Evolutionary conservation across 164 flowering plant species (phyloP), one percentile per base, ranked within the genome.

Genomic region (Dillenia turbinata): DNA sequence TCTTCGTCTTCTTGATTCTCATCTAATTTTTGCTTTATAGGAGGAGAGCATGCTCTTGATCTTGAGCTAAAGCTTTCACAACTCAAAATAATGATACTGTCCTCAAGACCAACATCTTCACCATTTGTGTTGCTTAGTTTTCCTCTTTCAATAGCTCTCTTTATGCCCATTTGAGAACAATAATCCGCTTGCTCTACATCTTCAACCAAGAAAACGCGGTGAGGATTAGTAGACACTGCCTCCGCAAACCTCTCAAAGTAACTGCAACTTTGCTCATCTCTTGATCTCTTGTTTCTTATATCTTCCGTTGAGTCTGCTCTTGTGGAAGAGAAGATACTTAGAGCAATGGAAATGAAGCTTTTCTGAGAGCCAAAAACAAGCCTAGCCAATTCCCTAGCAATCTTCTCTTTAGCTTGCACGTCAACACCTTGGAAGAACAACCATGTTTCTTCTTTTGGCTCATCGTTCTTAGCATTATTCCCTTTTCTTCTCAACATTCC

Each of bases 371-470:
- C 91, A 51, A 92, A 95, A 47, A 95, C 77, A 40, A 83, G 76
- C 66, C 65, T 69, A 48, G 97, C 96, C 60, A 95, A 62, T 56
- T 92, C 98, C 60, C 76, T 79, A 0, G 86, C 92, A 11, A 90
- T 71, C 71, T 75, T 84, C 66, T 82, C 87, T 66, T 95, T 92
- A 0, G 82, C 91, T 47, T 82, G 81, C 2, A 51, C 51, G 62
- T 95, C 97, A 17, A 67, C 66, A 1, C 99, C 99, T 75, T 83
- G 82, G 64, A 95, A 95, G 54, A 87, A 72, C 61, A 95, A 62
- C 96, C 97, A 95, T 8, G 98, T 87, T 40, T 95, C 99, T 66
- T 86, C 80, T 71, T 90, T 94, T n/a, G 61, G 24, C 44, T 67
- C 78, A 2, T 57, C 50, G 46, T 49, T 57, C 51, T 57, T 64